Percentiles rank a stretch among this genome's conserved stretches.
These are phyloP conservation scores for Aspergillus candidus DNA, from an alignment of 2,329 filamentous ascomycete species.

Conservation along the genomic window DNA sequence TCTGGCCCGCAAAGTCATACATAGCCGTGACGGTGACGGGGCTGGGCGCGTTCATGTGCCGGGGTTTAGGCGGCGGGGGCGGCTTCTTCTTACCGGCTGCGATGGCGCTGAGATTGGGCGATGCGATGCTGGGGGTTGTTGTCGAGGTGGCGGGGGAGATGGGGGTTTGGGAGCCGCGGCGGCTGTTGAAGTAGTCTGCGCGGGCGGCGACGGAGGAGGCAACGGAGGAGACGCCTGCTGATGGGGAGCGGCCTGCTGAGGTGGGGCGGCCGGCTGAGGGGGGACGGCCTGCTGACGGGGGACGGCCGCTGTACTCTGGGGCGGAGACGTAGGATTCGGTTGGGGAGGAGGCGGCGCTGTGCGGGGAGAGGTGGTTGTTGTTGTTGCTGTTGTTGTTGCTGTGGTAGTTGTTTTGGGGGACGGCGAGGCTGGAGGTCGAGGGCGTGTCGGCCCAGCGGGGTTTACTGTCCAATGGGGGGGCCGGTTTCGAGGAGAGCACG, in stretches of 20 bases:
- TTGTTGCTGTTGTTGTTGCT: neutral
- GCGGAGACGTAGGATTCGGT: slow-evolving; percentile 20
- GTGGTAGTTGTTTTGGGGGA: neutral
- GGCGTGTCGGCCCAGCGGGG: slow-evolving; percentile 19
- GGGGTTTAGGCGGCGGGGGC: slow-evolving; percentile 63
- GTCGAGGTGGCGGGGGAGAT: neutral
- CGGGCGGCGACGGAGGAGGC: slow-evolving; percentile 30
- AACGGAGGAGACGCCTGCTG: slow-evolving; percentile 30
- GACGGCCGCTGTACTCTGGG: slow-evolving; percentile 24
- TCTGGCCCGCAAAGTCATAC: slow-evolving; percentile 68
- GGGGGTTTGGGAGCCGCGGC: slow-evolving; percentile 11
- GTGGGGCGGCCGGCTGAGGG: slow-evolving; percentile 12
- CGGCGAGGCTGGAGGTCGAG: slow-evolving; percentile 2
- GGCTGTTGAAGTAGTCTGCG: slow-evolving; percentile 40
- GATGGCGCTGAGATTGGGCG: slow-evolving; percentile 28
- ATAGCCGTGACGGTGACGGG: slow-evolving; percentile 60
- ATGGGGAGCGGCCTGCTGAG: slow-evolving; percentile 11
- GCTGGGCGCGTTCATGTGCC: slow-evolving; percentile 49
- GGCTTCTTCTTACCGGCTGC: slow-evolving; percentile 63
- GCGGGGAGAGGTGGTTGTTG: slow-evolving; percentile 6
- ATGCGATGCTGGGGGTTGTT: slow-evolving; percentile 25
- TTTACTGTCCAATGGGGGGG: slow-evolving; percentile 24
- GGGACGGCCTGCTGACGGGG: slow-evolving; percentile 12
- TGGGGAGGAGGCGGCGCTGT: slow-evolving; percentile 3
- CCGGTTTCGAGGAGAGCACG: slow-evolving; percentile 15